Conservation (phyloP, 129 eudicot genomes). For the Daucus carota region DNA sequence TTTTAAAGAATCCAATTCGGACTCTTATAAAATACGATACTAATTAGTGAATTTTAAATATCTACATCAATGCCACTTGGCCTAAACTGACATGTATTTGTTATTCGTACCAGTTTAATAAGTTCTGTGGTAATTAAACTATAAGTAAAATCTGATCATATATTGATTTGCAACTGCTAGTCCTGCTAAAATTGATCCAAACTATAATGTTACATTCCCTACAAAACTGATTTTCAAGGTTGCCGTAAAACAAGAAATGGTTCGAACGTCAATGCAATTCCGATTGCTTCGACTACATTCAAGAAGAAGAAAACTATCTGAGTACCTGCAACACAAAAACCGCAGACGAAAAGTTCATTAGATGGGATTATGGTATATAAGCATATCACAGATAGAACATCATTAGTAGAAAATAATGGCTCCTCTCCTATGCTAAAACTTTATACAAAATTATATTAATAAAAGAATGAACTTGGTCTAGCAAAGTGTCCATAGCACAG, state of each 20-base stretch:
- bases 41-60: too few species aligned
- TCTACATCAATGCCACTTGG: too few species aligned
- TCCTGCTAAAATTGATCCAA: too few species aligned
- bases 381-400: neutral
- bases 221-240: neutral
- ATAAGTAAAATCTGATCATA: too few species aligned
- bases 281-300: constrained; percentile 34
- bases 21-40: too few species aligned
- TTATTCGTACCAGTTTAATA: too few species aligned
- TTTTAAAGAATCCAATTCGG: too few species aligned
- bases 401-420: neutral
- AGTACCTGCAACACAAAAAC: constrained; percentile 25
- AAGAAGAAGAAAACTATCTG: constrained; percentile 38
- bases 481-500: neutral
- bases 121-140: too few species aligned
- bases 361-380: neutral
- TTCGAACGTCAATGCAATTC: constrained; percentile 17
- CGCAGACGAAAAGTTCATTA: neutral
- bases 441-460: neutral
- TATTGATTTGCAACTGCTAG: too few species aligned
- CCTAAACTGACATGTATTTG: too few species aligned
- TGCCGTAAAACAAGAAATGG: constrained; percentile 9
- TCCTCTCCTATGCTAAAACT: neutral
- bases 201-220: too few species aligned
- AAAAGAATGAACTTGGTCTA: neutral